Conservation (phyloP, 73 alveolate species). For the Loxodes magnus region DNA sequence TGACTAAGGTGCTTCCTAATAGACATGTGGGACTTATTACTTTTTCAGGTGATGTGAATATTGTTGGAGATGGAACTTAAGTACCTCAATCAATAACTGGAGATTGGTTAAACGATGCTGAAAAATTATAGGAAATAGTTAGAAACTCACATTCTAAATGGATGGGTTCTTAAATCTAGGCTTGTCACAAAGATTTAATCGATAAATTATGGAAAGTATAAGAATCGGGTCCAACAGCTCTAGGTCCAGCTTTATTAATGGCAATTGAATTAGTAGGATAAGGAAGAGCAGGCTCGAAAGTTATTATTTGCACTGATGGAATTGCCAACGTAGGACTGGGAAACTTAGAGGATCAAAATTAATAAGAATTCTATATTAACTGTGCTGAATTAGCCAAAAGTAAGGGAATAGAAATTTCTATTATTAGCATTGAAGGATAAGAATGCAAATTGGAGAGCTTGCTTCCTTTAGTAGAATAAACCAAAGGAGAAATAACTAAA, state of each 20-base stretch:
- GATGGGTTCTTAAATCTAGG: slow-evolving; percentile 34
- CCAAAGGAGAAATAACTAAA: slow-evolving; percentile 81
- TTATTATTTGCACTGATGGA: slow-evolving; percentile 91
- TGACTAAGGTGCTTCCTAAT: slow-evolving; percentile 53
- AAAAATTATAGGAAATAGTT: slow-evolving; percentile 26
- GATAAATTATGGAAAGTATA: slow-evolving; percentile 35
- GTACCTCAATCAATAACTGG: slow-evolving; percentile 51
- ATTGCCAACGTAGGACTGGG: slow-evolving; percentile 91
- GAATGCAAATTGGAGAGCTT: slow-evolving; percentile 71
- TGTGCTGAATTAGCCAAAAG: slow-evolving; percentile 53
- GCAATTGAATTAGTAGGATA: slow-evolving; percentile 55
- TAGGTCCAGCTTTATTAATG: slow-evolving; percentile 82
- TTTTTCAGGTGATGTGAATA: slow-evolving; percentile 67
- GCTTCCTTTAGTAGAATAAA: slow-evolving; percentile 54
- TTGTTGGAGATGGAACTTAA: slow-evolving; percentile 80
- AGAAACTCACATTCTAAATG: slow-evolving; percentile 24
- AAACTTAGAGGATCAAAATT: too few relatives aligned
- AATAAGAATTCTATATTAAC: slow-evolving; percentile 66
- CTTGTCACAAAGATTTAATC: slow-evolving; percentile 33
- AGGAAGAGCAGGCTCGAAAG: slow-evolving; percentile 74
- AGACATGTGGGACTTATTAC: slow-evolving; percentile 79
- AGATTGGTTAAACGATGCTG: slow-evolving; percentile 48
- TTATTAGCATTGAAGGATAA: slow-evolving; percentile 77
- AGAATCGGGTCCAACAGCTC: slow-evolving; percentile 87
- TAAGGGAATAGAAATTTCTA: slow-evolving; percentile 55